Conservation (phyloP, 306 rosid species). For the Cotoneaster glaucophyllus region DNA sequence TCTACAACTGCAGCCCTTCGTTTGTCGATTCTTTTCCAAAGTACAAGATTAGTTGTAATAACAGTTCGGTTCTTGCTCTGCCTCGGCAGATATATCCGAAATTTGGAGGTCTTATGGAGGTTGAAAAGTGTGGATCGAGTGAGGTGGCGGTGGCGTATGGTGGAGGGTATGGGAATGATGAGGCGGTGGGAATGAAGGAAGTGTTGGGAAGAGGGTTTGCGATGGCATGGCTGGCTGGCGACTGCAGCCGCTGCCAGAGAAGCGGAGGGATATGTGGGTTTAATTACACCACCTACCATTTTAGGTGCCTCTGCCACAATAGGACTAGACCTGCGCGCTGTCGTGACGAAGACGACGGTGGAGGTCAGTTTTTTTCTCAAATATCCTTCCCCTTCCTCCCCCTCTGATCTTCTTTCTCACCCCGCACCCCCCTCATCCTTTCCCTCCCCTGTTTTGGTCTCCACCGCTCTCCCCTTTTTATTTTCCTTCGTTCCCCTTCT, state of each 20-base stretch:
- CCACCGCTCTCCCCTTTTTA: too few relatives aligned
- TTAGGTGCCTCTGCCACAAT: too few relatives aligned
- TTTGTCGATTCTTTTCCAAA: background rate
- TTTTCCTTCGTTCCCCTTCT: too few relatives aligned
- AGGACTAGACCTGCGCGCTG: too few relatives aligned
- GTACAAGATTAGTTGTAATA: constrained; percentile 20
- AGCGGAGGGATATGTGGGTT: constrained; percentile 59
- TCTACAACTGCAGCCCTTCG: constrained; percentile 21
- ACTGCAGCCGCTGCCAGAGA: constrained; percentile 13
- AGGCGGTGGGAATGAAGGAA: background rate
- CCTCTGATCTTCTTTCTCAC: too few relatives aligned
- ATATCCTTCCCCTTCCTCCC: too few relatives aligned
- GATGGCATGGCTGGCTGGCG: constrained; percentile 37
- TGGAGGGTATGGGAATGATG: background rate
- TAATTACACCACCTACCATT: background rate
- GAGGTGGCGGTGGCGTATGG: background rate
- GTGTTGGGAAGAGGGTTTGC: constrained; percentile 40
- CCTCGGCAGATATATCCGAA: background rate
- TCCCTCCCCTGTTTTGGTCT: too few relatives aligned
- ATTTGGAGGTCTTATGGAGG: background rate
- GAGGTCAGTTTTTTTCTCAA: too few relatives aligned
- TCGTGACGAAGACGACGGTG: too few relatives aligned
- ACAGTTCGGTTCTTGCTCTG: constrained; percentile 29
- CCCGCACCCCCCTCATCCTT: too few relatives aligned
- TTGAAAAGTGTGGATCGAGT: constrained; percentile 8